Percentiles rank a stretch among this genome's conserved stretches.
Conservation (phyloP, 352 stramenopile genomes). For the Phytophthora ramorum region DNA sequence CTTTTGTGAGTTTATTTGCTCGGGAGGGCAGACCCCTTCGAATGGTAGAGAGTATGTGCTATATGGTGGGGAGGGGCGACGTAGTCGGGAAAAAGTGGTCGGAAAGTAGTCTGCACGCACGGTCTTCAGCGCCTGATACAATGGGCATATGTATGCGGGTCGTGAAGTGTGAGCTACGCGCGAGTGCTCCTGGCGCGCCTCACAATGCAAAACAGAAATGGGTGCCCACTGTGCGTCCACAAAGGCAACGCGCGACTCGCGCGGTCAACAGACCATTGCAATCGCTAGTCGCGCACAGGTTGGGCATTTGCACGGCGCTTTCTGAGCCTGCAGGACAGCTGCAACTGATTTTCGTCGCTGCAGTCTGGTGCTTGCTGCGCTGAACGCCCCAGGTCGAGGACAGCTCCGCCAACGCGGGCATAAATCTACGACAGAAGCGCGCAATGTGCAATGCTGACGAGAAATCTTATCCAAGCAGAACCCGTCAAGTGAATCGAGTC, state of each 20-base stretch:
- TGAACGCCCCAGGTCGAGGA: neutral
- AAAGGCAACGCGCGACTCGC: neutral
- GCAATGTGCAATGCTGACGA: neutral
- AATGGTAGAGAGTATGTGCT: neutral
- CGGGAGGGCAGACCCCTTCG: slow-evolving; percentile 5
- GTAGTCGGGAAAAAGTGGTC: slow-evolving; percentile 3
- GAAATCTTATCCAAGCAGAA: neutral
- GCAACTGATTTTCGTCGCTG: neutral
- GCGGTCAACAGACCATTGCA: slow-evolving; percentile 26
- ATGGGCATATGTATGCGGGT: slow-evolving; percentile 14
- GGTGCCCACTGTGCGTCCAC: slow-evolving; percentile 4
- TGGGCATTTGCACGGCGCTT: slow-evolving; percentile 2
- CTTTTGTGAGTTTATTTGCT: slow-evolving; percentile 7
- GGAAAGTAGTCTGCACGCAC: slow-evolving; percentile 14
- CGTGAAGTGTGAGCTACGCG: slow-evolving; percentile 18
- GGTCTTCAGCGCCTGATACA: slow-evolving; percentile 6
- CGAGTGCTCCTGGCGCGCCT: neutral
- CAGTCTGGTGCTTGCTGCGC: neutral
- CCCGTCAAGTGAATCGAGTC: neutral
- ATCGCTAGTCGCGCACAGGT: slow-evolving; percentile 4
- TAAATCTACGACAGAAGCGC: slow-evolving; percentile 1
- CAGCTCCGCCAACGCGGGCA: slow-evolving; percentile 1
- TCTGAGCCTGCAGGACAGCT: neutral
- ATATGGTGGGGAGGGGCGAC: neutral
- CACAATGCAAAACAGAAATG: slow-evolving; percentile 24